Evolutionary conservation across 225 moss, liverwort and hornwort genomes (phyloP).

Genomic region (Asterella californica): DNA sequence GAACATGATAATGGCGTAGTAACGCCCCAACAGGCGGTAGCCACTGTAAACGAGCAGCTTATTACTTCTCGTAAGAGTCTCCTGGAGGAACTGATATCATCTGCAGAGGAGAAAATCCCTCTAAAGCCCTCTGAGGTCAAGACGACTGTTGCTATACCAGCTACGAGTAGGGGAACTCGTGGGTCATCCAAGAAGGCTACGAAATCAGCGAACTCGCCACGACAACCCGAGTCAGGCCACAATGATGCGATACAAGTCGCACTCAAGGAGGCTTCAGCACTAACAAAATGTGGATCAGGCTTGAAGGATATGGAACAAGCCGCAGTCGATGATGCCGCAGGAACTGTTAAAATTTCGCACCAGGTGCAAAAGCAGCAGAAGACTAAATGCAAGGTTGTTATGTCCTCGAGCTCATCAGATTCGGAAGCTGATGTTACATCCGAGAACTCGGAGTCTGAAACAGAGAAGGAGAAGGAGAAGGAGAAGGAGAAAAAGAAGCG

Average conservation of each 20-base stretch:
- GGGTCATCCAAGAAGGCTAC: neutral
- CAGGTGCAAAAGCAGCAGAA: neutral
- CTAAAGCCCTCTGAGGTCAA: neutral
- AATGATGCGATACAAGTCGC: neutral
- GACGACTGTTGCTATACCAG: neutral
- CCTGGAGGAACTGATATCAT: neutral
- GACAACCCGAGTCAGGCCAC: neutral
- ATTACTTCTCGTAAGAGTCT: neutral
- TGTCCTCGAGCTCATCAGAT: neutral
- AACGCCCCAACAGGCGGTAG: too few species aligned
- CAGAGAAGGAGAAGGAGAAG: neutral
- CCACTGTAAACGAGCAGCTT: neutral
- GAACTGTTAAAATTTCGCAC: neutral
- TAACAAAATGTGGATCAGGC: neutral
- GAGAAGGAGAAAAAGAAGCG: neutral
- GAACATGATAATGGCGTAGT: neutral
- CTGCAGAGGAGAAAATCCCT: neutral
- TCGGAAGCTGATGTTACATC: neutral
- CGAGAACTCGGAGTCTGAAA: neutral
- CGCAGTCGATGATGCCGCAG: neutral
- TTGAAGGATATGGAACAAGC: neutral
- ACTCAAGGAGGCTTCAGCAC: neutral
- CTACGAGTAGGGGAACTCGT: neutral
- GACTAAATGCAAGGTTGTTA: neutral
- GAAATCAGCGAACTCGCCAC: neutral